Base-by-base conservation (phyloP, 352 stramenopile species). In the Aphanomyces invadans region DNA sequence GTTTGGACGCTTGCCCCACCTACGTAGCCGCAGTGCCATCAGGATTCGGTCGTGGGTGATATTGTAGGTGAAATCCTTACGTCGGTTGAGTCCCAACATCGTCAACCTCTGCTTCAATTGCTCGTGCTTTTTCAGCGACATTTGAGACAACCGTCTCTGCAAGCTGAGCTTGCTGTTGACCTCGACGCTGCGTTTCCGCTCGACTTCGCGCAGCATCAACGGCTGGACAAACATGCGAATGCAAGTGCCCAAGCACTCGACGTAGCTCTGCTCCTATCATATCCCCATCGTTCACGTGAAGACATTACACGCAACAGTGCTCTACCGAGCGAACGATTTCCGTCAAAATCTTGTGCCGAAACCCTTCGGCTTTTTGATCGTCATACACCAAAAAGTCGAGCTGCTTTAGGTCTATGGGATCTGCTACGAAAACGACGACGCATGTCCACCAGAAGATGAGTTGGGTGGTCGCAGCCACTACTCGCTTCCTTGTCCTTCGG, bases 211-310 rank as follows among this genome's bases (percentile, higher is more conserved):
- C 7, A 94, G 71, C 23, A 94, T 52, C 48, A 95, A 68, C 26
- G 86, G 86, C 53, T 92, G 83, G 21, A 95, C 84, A 60, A 89
- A 95, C 7, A 91, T 65, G 4, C 79, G 85, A 54, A 92, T 92
- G 68, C 86, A 95, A 38, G 92, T 81, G n/a, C 82, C 79, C 12
- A 95, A 62, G 32, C 83, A 90, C 46, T 81, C 76, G 17, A 95
- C 83, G 53, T 92, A 95, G 68, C 79, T 89, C 55, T 92, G 79
- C 70, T 94, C 86, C 62, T 69, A 62, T 11, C n/a, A n/a, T n/a
- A n/a, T 42, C 36, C 15, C 36, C 15, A 7, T 7, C 36, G 36
- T 42, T 7, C 15, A 42, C 15, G 15, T 42, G 36, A 48, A 0
- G 2, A 56, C 12, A 60, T n/a, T n/a, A n/a, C n/a, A n/a, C n/a